Base-by-base conservation (phyloP, 345 rosid species). In the Rhizophora apiculata region DNA sequence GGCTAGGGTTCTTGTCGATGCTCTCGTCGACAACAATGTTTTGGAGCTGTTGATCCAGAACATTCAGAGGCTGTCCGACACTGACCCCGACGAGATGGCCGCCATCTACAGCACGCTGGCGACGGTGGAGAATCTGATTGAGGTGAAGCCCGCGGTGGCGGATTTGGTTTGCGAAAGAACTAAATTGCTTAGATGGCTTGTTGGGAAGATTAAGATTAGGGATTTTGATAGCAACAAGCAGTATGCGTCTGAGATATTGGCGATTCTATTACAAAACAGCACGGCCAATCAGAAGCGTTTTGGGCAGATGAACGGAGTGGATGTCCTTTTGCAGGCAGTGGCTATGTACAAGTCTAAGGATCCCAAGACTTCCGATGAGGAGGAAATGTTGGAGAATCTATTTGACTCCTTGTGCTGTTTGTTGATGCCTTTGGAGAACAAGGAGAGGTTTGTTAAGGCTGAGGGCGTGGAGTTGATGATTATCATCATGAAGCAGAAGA, bases 391-490 rank as follows among this genome's bases (percentile, higher is more conserved):
- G 68, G 99, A 94, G 87, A 94, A 94, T 80, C 67, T 94, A 34
- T 94, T 94, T 43, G 96, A 94, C 80, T 82, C 84, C 20, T 70
- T 94, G 83, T 94, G 99, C 68, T 91, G 99, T 67, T 76, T 94
- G 78, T 77, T 94, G 82, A 94, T 94, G 99, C 99, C 99, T 0
- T 77, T 91, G 78, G 97, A 94, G 96, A 94, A 94, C 67, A 94
- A 94, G 85, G 99, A 94, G 79, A 89, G 93, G 86, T 94, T 94
- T 74, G 83, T 94, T 32, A 94, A 81, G 76, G 99, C 99, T 0
- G 99, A 94, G 77, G 99, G 99, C 10, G 99, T 94, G 53, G 99
- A 94, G 86, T 72, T 94, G 80, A 94, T 91, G 98, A 91, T 94
- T 73, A 94, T 94, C 53, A 91, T 94, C 20, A 94, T 89, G 96